Percentiles rank a stretch among this genome's conserved stretches.
phyloP scores from a whole-genome alignment of 2,329 filamentous ascomycete genomes.

The Cercospora sojina region DNA sequence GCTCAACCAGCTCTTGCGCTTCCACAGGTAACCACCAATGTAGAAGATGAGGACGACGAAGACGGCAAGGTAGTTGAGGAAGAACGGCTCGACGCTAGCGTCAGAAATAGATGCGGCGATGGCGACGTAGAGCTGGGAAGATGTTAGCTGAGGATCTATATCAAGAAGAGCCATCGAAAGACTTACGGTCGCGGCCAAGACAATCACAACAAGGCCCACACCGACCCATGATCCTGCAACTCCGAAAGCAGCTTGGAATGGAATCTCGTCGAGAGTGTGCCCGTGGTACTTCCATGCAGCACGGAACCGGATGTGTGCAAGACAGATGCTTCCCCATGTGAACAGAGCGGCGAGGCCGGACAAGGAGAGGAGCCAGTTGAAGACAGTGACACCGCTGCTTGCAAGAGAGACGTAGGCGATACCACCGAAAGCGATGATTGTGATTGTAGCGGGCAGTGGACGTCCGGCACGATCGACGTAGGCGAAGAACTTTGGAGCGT shows the following conservation, averaged over 20 bases:
- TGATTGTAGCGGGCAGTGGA: constrained; percentile 54
- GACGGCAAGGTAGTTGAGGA: constrained; percentile 55
- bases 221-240: constrained; percentile 78
- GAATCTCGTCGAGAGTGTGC: constrained; percentile 69
- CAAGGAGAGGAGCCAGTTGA: constrained; percentile 67
- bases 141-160: neutral
- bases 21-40: constrained; percentile 60
- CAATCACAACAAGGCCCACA: constrained; percentile 69
- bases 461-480: constrained; percentile 63
- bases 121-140: constrained; percentile 49
- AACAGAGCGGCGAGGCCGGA: constrained; percentile 73
- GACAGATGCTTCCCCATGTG: constrained; percentile 69
- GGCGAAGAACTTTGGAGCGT: constrained; percentile 56
- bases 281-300: constrained; percentile 61
- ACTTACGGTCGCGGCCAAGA: constrained; percentile 67
- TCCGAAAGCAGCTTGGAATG: constrained; percentile 78
- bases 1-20: constrained; percentile 60
- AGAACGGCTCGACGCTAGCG: constrained; percentile 45
- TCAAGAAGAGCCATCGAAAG: neutral
- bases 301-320: constrained; percentile 66
- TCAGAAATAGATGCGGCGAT: constrained; percentile 41
- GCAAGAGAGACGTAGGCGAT: constrained; percentile 60
- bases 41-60: constrained; percentile 58
- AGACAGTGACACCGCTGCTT: constrained; percentile 48
- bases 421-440: constrained; percentile 52